Evolutionary conservation across 768 basidiomycete genomes (phyloP), one percentile per base, ranked within the genome.

Genomic region (Macrolepiota dolichaula): DNA sequence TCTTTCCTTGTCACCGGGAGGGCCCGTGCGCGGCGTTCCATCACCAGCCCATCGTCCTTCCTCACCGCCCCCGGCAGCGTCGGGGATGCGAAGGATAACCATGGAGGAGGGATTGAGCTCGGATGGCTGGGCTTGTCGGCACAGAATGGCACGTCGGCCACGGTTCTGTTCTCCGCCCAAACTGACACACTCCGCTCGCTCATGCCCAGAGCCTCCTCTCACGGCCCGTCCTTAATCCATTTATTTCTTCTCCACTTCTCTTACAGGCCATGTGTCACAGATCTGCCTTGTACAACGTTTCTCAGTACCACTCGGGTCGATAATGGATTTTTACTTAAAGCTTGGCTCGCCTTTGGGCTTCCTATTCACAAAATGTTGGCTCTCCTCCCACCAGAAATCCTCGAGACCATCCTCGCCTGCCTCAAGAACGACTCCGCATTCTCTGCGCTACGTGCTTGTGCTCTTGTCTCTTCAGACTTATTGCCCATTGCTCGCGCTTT

Each of bases 121-220:
- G 36, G 10, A 37, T 37, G 19, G 29, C 52, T 49, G 19, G 32
- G 4, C 37, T 2, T 19, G 29, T 37, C 52, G 52, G 52, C 52
- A 54, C 19, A 24, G n/a, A 10, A 38, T 49, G 42, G 51, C 51
- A 51, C 19, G 4, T 13, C 22, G 29, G 27, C 15, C 51, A n/a
- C 27, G 15, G 35, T 22, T 60, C 51, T 47, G 59, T 60, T 53
- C 59, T 60, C 59, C 59, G 59, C 59, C 59, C 59, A 47, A 60
- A 53, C 51, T 53, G 19, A 53, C 51, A 46, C 50, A 60, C 59
- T 60, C 59, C 59, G 59, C 59, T 59, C 59, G 51, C 59, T 29
- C 37, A 47, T 25, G 7, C 25, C 24, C 55, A 2, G n/a, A n/a
- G 13, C 22, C 49, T 49, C 47, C 47, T 55, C 54, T 32, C 54